These are phyloP conservation scores for Plasmodium vivax DNA, from an alignment of 169 alveolate species.

Conservation along the genomic window DNA sequence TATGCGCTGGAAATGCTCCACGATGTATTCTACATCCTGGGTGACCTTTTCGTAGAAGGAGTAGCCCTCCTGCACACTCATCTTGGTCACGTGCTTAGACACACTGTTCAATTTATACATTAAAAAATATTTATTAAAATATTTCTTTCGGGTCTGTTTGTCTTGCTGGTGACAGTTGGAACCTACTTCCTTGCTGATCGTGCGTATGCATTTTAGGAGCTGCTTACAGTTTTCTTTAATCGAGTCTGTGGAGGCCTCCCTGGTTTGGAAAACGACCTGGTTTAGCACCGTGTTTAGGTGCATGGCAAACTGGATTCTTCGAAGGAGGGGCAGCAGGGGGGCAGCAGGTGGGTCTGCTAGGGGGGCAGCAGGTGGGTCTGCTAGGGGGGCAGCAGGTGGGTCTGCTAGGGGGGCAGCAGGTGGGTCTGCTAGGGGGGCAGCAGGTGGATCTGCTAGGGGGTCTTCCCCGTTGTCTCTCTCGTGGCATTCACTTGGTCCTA, in stretches of 20 bases:
- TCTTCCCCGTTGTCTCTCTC: neutral
- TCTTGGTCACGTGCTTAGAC: conserved; percentile 38
- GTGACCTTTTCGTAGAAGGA: conserved; percentile 22
- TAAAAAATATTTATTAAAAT: conserved; percentile 56
- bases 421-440: neutral
- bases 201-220: conserved; percentile 12
- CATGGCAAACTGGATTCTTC: conserved; percentile 30
- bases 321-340: neutral
- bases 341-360: neutral
- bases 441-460: too few species aligned
- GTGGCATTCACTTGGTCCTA: neutral
- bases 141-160: conserved; percentile 2
- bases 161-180: neutral
- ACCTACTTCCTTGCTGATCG: conserved; percentile 18
- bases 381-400: neutral
- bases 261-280: conserved; percentile 6
- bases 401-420: neutral
- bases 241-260: neutral
- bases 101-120: conserved; percentile 48
- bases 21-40: conserved; percentile 14
- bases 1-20: conserved; percentile 12
- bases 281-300: conserved; percentile 13
- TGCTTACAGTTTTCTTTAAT: conserved; percentile 44
- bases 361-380: neutral
- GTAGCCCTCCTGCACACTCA: conserved; percentile 24